phyloP scores from a whole-genome alignment of 371 early-diverging fungal genomes.

The Fennellomyces sp. region DNA sequence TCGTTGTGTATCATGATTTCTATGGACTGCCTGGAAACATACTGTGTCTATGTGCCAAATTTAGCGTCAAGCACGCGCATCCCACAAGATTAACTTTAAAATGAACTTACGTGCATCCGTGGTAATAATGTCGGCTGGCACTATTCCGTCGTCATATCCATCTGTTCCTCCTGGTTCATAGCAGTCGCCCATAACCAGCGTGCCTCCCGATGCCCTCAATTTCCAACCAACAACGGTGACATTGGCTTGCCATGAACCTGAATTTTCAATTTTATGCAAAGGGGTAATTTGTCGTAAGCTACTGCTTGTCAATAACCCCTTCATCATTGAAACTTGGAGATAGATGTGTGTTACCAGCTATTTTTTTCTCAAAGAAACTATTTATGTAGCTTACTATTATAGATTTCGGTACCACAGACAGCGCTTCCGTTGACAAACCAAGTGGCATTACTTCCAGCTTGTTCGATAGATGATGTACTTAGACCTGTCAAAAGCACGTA shows the following conservation, averaged over 20 bases:
- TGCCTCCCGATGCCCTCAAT: not conserved
- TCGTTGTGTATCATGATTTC: not conserved
- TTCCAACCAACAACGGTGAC: slow-evolving; percentile 34
- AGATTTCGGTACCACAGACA: slow-evolving; percentile 34
- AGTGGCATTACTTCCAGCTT: not conserved
- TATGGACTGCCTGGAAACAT: slow-evolving; percentile 19
- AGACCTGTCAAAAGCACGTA: slow-evolving; percentile 30
- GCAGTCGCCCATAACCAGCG: not conserved
- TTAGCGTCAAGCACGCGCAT: not conserved
- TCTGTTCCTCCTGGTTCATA: not conserved
- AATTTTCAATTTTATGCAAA: slow-evolving; percentile 19
- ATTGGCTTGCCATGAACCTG: slow-evolving; percentile 33
- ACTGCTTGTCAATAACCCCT: slow-evolving; percentile 24
- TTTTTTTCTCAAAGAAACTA: not conserved
- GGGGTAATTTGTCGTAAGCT: slow-evolving; percentile 21
- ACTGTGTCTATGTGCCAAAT: slow-evolving; percentile 13
- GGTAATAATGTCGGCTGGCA: not conserved
- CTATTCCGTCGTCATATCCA: not conserved
- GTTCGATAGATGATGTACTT: not conserved
- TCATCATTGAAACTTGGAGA: slow-evolving; percentile 26
- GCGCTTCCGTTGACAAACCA: slow-evolving; percentile 53
- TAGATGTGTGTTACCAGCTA: not conserved
- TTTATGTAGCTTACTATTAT: slow-evolving; percentile 32
- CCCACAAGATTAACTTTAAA: too few species aligned
- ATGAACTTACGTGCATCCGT: slow-evolving; percentile 14